Percentiles rank a stretch among this genome's conserved stretches.
Evolutionary conservation across 78 protist species (phyloP).

Genomic region (Speleostelium caveatum): DNA sequence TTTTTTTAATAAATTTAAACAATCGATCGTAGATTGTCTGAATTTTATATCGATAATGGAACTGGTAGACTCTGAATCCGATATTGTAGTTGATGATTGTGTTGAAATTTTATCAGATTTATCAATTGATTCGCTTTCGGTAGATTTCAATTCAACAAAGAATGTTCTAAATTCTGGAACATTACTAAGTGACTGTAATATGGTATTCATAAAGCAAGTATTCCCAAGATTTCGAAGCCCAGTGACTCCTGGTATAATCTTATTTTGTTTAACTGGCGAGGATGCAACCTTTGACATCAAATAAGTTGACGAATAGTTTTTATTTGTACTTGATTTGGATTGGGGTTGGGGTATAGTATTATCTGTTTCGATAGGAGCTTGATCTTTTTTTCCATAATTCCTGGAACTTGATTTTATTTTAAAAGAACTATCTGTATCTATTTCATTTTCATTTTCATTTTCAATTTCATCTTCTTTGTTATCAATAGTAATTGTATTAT

Average conservation of each 20-base stretch:
- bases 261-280: constrained; percentile 45
- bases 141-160: constrained; percentile 2
- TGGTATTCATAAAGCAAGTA: constrained; percentile 85
- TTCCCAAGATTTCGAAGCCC: constrained; percentile 79
- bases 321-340: not conserved
- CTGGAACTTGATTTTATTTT: too few species aligned
- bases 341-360: not conserved
- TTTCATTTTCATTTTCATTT: not conserved
- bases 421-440: too few species aligned
- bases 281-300: constrained; percentile 59
- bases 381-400: too few species aligned
- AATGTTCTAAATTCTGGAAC: constrained; percentile 71
- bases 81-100: not conserved
- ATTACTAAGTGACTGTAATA: constrained; percentile 76
- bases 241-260: constrained; percentile 65
- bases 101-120: not conserved
- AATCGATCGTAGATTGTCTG: constrained; percentile 49
- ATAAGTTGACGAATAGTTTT: constrained; percentile 56
- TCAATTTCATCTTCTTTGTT: not conserved
- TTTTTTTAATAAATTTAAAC: constrained; percentile 17
- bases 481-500: not conserved
- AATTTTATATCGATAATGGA: not conserved
- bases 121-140: not conserved
- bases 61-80: not conserved
- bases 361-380: not conserved